Evolutionary conservation across 2,329 filamentous ascomycete species (phyloP), one percentile per base, ranked within the genome.

Genomic region (Fusarium nurragi): DNA sequence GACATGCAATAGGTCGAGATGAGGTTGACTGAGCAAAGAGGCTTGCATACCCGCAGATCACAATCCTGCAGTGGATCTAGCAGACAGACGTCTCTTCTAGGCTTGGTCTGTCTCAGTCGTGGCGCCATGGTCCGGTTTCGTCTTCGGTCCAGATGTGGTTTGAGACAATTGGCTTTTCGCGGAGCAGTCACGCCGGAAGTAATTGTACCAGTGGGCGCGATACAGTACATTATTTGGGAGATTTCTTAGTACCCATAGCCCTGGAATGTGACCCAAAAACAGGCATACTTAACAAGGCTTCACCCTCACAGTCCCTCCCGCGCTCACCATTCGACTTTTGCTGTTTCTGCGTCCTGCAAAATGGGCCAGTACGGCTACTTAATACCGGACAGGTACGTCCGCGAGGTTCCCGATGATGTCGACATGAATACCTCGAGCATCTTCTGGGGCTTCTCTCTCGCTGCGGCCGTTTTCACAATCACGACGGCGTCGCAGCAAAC

Each of bases 381-480:
- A 11, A 54, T 72, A 23, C 65, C 70, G 41, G 61, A 71, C 30
- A 46, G 51, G 5, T 72, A 71, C 11, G 67, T 70, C 37, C 64
- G 48, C 6, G 63, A 73, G 37, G 25, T 64, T 4, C 69, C 69
- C 0, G 47, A 21, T 4, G 49, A 70, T 12, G 57, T 48, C 10
- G 68, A 72, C 28, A 69, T 67, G 72, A 71, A 68, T 9, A 69
- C 36, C 0, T 39, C 68, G 9, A 72, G 71, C 12, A 70, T 73
- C 1, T 60, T 73, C 11, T 73, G 66, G 68, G 71, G 71, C 0
- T 63, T 73, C 11, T 70, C 71, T 2, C 47, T 73, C 0, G 69
- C 49, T 0, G 56, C 63, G 0, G 68, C 64, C 0, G 12, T 71
- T 0, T 73, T 73, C 6, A 64, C 66, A 0, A 54, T 49, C 0